Percentiles rank a stretch among this genome's conserved stretches.
Conservation (phyloP, 805 yeast genomes). For the Pichia californica region DNA sequence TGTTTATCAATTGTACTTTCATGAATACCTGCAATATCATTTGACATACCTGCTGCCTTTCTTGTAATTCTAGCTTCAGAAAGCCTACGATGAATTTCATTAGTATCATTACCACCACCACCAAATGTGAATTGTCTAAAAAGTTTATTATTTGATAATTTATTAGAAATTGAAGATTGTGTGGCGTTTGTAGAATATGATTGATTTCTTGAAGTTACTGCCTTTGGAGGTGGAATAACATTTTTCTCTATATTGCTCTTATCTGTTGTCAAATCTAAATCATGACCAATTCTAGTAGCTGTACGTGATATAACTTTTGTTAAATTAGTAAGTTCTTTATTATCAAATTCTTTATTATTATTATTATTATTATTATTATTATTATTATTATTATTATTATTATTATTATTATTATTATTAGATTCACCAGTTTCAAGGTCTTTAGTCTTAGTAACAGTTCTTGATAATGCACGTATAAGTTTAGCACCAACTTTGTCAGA, state of each 20-base stretch:
- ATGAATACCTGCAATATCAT: slow-evolving; percentile 41
- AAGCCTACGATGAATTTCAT: slow-evolving; percentile 29
- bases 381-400: too few relatives aligned
- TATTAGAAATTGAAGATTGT: background rate
- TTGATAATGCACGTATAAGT: slow-evolving; percentile 21
- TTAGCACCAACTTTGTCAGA: slow-evolving; percentile 21
- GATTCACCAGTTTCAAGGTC: slow-evolving; percentile 7
- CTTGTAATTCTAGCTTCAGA: slow-evolving; percentile 34
- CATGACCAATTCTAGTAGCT: slow-evolving; percentile 13
- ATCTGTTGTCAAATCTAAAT: slow-evolving; percentile 18
- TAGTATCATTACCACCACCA: slow-evolving; percentile 25
- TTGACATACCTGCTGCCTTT: slow-evolving; percentile 37
- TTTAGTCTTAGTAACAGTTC: slow-evolving; percentile 14
- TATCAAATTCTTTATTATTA: too few relatives aligned
- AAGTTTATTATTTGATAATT: slow-evolving; percentile 10
- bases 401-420: slow-evolving; percentile 1
- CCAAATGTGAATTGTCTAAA: slow-evolving; percentile 27
- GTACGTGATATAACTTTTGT: slow-evolving; percentile 20
- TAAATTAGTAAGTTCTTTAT: slow-evolving; percentile 18
- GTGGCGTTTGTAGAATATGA: background rate
- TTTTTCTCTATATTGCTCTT: too few relatives aligned
- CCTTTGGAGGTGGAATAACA: background rate
- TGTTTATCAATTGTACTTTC: slow-evolving; percentile 9
- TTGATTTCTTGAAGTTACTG: background rate
- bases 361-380: too few relatives aligned